A percentile compares a stretch with the other conserved stretches of the same genome.
Conservation (phyloP, 179 eudicot species). For the Heliamphora pulchella region DNA sequence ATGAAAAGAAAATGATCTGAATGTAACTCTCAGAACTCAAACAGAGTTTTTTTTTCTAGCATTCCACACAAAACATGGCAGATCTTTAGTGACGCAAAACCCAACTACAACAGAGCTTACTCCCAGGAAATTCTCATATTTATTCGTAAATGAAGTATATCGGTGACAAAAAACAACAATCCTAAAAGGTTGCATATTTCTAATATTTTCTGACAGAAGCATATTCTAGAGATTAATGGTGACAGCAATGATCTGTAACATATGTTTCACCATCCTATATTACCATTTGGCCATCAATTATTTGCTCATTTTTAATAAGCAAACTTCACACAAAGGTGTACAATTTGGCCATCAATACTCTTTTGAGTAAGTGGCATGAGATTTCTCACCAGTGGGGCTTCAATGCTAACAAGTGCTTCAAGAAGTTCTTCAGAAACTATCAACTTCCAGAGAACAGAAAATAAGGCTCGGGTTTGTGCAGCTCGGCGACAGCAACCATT, state of each 20-base stretch:
- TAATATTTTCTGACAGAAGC: background rate
- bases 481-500: slow-evolving; percentile 95
- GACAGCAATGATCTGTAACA: background rate
- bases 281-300: background rate
- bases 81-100: background rate
- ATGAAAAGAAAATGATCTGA: background rate
- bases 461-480: slow-evolving; percentile 75
- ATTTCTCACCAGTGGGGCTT: slow-evolving; percentile 64
- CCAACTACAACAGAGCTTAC: background rate
- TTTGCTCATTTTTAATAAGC: background rate
- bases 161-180: background rate
- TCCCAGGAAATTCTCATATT: background rate
- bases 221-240: background rate
- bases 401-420: slow-evolving; percentile 60
- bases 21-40: background rate
- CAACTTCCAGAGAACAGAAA: slow-evolving; percentile 80
- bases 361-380: background rate
- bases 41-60: background rate
- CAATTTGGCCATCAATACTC: background rate
- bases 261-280: background rate
- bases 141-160: background rate
- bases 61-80: background rate
- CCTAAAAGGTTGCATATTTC: background rate
- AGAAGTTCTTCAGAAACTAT: slow-evolving; percentile 73
- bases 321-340: background rate